Evolutionary conservation across 2,329 filamentous ascomycete genomes (phyloP).

Genomic region (Cladosporium oxysporum): DNA sequence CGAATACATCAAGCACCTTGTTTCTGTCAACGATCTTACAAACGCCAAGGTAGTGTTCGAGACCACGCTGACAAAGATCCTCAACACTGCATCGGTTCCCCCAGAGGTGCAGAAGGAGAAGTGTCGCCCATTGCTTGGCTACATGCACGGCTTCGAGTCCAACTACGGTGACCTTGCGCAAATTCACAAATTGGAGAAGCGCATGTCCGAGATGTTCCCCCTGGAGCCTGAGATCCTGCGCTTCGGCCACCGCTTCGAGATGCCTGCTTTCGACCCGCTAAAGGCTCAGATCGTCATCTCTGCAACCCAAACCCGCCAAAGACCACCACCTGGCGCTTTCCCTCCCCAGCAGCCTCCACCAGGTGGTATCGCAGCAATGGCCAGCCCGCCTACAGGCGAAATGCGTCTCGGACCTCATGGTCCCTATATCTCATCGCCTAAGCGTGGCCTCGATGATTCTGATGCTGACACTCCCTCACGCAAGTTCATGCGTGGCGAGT

Average conservation of each 20-base stretch:
- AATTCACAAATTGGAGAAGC: slow-evolving; percentile 84
- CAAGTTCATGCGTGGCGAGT: slow-evolving; percentile 86
- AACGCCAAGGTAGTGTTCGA: slow-evolving; percentile 96
- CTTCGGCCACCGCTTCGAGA: slow-evolving; percentile 74
- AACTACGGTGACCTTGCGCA: slow-evolving; percentile 91
- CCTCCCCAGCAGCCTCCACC: slow-evolving; percentile 15
- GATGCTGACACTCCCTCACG: slow-evolving; percentile 74
- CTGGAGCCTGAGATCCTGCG: slow-evolving; percentile 75
- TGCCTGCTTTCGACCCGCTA: slow-evolving; percentile 75
- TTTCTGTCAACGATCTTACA: slow-evolving; percentile 83
- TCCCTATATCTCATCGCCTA: slow-evolving; percentile 45
- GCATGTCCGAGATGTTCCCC: slow-evolving; percentile 92
- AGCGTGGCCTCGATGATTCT: slow-evolving; percentile 58
- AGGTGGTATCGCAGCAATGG: slow-evolving; percentile 8
- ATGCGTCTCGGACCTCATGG: slow-evolving; percentile 37
- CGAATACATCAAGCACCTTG: slow-evolving; percentile 93
- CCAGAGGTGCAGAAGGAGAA: slow-evolving; percentile 51
- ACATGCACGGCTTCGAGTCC: slow-evolving; percentile 94
- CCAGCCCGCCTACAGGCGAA: slow-evolving; percentile 23
- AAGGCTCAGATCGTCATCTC: slow-evolving; percentile 81
- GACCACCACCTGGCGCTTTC: slow-evolving; percentile 21
- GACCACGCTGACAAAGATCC: slow-evolving; percentile 80
- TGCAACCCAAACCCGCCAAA: slow-evolving; percentile 70
- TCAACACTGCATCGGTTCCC: slow-evolving; percentile 63
- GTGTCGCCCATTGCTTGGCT: slow-evolving; percentile 81